Percentiles rank a stretch among this genome's conserved stretches.
These are phyloP conservation scores for Candida succiphila DNA, from an alignment of 805 yeast species.

Conservation along the genomic window DNA sequence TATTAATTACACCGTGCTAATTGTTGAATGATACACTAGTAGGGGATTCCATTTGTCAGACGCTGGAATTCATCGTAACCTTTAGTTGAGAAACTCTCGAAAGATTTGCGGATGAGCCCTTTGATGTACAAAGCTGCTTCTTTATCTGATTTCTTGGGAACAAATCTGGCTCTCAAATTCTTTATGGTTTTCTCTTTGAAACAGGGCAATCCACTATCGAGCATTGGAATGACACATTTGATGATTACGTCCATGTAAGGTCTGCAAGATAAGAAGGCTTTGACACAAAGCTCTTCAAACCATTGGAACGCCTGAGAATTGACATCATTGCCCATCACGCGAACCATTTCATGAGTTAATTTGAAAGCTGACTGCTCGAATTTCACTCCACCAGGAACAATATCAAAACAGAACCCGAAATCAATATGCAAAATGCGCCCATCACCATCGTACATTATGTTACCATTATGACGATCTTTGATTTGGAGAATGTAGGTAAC, in stretches of 20 bases:
- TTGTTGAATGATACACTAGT: constrained; percentile 29
- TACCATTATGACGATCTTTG: constrained; percentile 97
- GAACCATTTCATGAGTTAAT: constrained; percentile 91
- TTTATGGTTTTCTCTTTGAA: constrained; percentile 84
- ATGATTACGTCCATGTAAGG: constrained; percentile 82
- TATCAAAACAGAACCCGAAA: constrained; percentile 97
- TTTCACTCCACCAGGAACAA: constrained; percentile 97
- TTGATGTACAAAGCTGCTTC: constrained; percentile 80
- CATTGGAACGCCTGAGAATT: constrained; percentile 81
- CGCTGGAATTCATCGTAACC: constrained; percentile 98
- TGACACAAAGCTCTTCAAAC: constrained; percentile 93
- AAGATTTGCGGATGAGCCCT: constrained; percentile 65
- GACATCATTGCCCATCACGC: constrained; percentile 87
- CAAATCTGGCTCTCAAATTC: constrained; percentile 71
- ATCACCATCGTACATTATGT: constrained; percentile 89
- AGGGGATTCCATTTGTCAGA: constrained; percentile 94
- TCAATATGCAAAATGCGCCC: constrained; percentile 96
- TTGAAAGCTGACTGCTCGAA: constrained; percentile 98
- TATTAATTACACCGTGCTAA: no score
- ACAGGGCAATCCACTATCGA: constrained; percentile 92
- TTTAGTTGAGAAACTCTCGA: constrained; percentile 81
- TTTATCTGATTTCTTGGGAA: constrained; percentile 65
- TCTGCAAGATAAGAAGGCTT: constrained; percentile 81
- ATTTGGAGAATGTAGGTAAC: constrained; percentile 86
- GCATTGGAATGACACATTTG: constrained; percentile 83